Conservation (phyloP, 106 monocot species). For the Phalaenopsis equestris region DNA sequence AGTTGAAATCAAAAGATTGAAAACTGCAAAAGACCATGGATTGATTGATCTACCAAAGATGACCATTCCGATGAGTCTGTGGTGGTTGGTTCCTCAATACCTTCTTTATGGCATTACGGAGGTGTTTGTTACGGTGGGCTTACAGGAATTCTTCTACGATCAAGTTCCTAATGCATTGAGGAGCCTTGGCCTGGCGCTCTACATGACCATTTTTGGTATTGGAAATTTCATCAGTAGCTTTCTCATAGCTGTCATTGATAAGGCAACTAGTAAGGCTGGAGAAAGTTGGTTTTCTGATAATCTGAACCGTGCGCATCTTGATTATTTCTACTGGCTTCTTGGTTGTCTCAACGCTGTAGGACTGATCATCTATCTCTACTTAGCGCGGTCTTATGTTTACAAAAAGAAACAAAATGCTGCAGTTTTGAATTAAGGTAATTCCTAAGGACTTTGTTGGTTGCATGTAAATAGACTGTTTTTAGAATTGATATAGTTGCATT, state of each 20-base stretch:
- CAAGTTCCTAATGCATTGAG: conserved; percentile 23
- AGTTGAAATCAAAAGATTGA: conserved; percentile 22
- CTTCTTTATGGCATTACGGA: conserved; percentile 19
- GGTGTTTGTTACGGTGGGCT: conserved; percentile 22
- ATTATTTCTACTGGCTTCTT: conserved; percentile 35
- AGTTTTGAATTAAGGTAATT: background rate
- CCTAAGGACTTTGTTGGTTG: no score
- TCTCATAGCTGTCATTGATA: conserved; percentile 15
- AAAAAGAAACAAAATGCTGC: conserved; percentile 5
- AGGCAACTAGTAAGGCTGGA: background rate
- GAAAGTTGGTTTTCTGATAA: conserved; percentile 18
- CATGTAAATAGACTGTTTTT: no score
- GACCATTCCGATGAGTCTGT: conserved; percentile 17
- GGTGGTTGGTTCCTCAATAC: conserved; percentile 33
- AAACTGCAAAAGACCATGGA: conserved; percentile 15
- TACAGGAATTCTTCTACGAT: conserved; percentile 38
- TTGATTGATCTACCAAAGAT: conserved; percentile 17
- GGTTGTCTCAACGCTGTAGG: conserved; percentile 9
- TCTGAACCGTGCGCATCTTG: conserved; percentile 18
- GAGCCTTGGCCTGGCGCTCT: conserved; percentile 29
- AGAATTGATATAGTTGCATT: no score
- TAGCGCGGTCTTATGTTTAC: conserved; percentile 9
- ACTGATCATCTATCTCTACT: conserved; percentile 12
- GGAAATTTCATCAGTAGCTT: conserved; percentile 29
- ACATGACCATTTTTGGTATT: conserved; percentile 24